Evolutionary conservation across 768 basidiomycete species (phyloP).

Genomic region (Mycena floridula): DNA sequence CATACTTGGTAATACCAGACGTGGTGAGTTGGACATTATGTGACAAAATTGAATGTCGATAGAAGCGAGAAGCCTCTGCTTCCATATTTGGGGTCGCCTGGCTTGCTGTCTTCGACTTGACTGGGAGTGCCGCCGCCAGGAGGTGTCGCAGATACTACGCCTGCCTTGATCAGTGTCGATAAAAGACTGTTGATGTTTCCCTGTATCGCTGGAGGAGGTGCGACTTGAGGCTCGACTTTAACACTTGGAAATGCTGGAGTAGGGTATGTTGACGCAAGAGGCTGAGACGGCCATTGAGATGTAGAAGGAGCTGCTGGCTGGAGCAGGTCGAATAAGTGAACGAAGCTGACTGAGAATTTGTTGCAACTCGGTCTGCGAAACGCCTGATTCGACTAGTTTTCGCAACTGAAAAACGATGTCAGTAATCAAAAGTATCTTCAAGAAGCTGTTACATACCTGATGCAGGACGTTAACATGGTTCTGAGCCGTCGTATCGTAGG

Average conservation of each 20-base stretch:
- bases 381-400: conserved; percentile 69
- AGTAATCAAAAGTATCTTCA: conserved; percentile 6
- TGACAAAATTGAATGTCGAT: conserved; percentile 54
- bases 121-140: conserved; percentile 38
- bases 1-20: conserved; percentile 69
- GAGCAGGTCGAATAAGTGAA: conserved; percentile 40
- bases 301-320: conserved; percentile 10
- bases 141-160: conserved; percentile 59
- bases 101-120: conserved; percentile 22
- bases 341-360: conserved; percentile 74
- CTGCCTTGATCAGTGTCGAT: conserved; percentile 72
- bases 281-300: conserved; percentile 12
- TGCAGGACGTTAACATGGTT: conserved; percentile 74
- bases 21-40: conserved; percentile 58
- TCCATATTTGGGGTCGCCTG: conserved; percentile 30
- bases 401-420: conserved; percentile 42
- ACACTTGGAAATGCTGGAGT: conserved; percentile 21
- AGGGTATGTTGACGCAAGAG: conserved; percentile 12
- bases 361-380: conserved; percentile 72
- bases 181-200: conserved; percentile 52
- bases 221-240: conserved; percentile 23
- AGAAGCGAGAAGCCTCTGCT: conserved; percentile 47
- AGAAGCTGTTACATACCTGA: conserved; percentile 48
- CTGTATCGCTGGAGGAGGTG: conserved; percentile 25
- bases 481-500: conserved; percentile 60